Evolutionary conservation across 495 filamentous ascomycete genomes (phyloP).

Genomic region (Aspergillus leporis): DNA sequence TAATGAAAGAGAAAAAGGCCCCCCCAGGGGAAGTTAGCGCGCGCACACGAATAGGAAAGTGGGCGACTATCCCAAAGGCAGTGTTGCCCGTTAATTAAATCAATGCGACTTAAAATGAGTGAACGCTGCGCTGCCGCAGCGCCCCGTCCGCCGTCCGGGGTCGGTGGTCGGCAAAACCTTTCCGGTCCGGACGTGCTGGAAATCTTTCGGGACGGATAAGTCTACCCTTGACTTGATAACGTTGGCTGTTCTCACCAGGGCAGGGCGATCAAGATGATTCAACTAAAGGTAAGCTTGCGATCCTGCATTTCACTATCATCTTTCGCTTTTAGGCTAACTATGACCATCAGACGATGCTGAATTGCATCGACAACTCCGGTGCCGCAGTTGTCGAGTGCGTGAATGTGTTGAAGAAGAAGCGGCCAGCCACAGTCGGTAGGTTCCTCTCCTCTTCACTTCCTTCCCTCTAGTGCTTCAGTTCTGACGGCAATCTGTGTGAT

Average conservation of each 20-base stretch:
- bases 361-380: conserved; percentile 99
- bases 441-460: conserved; percentile 6
- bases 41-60: conserved; percentile 8
- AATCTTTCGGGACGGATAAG: conserved; percentile 23
- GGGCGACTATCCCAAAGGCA: conserved; percentile 7
- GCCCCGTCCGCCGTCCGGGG: conserved; percentile 17
- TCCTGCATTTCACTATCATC: background rate
- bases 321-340: conserved; percentile 9
- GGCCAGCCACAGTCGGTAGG: conserved; percentile 86
- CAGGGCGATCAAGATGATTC: conserved; percentile 79
- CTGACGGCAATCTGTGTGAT: background rate
- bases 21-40: conserved; percentile 15
- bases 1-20: conserved; percentile 1
- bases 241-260: conserved; percentile 10
- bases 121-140: conserved; percentile 7
- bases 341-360: conserved; percentile 81
- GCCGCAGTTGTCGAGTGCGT: conserved; percentile 97
- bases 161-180: conserved; percentile 32
- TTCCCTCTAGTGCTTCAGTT: background rate
- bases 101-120: background rate
- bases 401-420: conserved; percentile 87
- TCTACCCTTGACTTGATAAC: conserved; percentile 1
- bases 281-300: conserved; percentile 77
- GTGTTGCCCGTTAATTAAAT: conserved; percentile 14
- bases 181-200: conserved; percentile 21